Evolutionary conservation across 768 basidiomycete species (phyloP), one percentile per base, ranked within the genome.

Genomic region (Hirschioporus abietinus): DNA sequence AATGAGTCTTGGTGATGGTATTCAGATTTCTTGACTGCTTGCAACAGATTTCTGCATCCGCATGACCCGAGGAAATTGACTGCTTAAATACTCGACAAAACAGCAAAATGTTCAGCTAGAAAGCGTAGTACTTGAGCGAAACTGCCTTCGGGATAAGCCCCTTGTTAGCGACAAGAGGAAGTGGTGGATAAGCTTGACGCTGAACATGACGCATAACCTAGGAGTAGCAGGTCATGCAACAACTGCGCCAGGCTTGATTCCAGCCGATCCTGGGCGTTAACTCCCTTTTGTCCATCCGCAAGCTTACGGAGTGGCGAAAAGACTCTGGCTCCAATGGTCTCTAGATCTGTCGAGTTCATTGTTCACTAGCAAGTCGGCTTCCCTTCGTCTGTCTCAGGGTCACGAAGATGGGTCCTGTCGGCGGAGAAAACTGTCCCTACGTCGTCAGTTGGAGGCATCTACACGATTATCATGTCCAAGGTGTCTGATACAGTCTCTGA

Each of bases 381-480:
- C 90, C 96, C 74, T 97, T 97, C 74, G 42, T 15, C 42, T 52
- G 20, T 52, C 20, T 52, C 42, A 52, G 42, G 42, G 42, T 15
- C 42, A 12, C 12, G 8, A 30, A 30, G 30, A 30, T 3, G 30
- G 20, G 3, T 52, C 6, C 1, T 12, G 42, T 52, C 20, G 42
- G 42, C 20, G 42, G 42, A 52, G 42, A 52, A 95, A 97, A 75
- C 93, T 36, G 35, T 36, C 7, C 35, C 15, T 15, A 7, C 9
- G 35, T 26, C 30, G 27, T 17, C 65, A 78, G 96, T 98, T 77
- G 96, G 96, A 72, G 96, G 96, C 68, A 98, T 97, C 78, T 98
- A 98, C 84, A 98, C 96, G 70, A 96, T 99, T 80, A 97, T 99
- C 76, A 98, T 98, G 81, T 98, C 97, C 64, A 99, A 99, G 76